phyloP scores from a whole-genome alignment of 495 filamentous ascomycete species.

The Lentithecium fluviatile region DNA sequence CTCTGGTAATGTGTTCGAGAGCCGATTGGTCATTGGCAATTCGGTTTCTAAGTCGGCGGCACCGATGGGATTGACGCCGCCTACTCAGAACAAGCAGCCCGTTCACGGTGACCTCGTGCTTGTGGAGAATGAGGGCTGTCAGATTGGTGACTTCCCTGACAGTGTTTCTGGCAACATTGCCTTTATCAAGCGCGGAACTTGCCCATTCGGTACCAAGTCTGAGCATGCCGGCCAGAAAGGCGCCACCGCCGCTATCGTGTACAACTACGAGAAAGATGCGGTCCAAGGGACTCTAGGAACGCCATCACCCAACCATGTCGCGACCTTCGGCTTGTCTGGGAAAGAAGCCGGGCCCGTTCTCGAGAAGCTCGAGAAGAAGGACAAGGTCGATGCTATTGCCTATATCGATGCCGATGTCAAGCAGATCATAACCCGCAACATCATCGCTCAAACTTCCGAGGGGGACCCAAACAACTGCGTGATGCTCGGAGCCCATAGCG shows the following conservation, averaged over 20 bases:
- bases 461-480: slow-evolving; percentile 68
- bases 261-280: slow-evolving; percentile 57
- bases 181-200: slow-evolving; percentile 62
- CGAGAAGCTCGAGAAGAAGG: slow-evolving; percentile 53
- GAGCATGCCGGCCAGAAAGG: slow-evolving; percentile 57
- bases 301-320: slow-evolving; percentile 54
- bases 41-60: slow-evolving; percentile 51
- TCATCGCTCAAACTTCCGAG: slow-evolving; percentile 63
- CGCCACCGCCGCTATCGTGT: slow-evolving; percentile 60
- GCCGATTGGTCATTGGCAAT: slow-evolving; percentile 55
- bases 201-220: slow-evolving; percentile 63
- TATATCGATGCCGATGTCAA: slow-evolving; percentile 46
- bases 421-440: slow-evolving; percentile 51
- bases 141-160: slow-evolving; percentile 53
- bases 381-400: slow-evolving; percentile 38
- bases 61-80: slow-evolving; percentile 60
- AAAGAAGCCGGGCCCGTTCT: slow-evolving; percentile 53
- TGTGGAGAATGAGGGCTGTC: slow-evolving; percentile 30
- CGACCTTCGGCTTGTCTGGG: slow-evolving; percentile 50
- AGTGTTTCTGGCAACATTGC: slow-evolving; percentile 58
- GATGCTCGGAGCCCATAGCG: slow-evolving; percentile 64
- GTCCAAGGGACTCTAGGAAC: slow-evolving; percentile 47
- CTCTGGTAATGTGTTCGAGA: slow-evolving; percentile 58
- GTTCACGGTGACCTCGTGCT: slow-evolving; percentile 42
- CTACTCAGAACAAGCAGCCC: slow-evolving; percentile 56